Conservation (phyloP, 768 basidiomycete genomes). For the Polyporus arcularius region DNA sequence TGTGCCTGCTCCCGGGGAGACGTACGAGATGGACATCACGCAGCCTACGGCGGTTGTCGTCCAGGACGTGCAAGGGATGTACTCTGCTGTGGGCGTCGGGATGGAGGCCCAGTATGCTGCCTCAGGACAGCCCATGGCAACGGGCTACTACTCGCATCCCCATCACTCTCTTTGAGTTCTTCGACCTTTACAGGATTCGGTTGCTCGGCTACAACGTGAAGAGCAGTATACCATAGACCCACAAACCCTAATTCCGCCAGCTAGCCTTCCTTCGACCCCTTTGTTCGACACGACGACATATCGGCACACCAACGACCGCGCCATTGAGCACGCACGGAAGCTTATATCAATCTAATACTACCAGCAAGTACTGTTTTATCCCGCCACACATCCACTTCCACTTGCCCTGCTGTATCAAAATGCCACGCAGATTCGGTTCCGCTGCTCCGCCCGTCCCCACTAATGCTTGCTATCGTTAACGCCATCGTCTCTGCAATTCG, state of each 20-base stretch:
- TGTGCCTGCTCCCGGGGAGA: constrained; percentile 2
- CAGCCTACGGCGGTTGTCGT: not conserved
- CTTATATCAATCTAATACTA: constrained; percentile 6
- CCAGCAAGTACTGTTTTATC: not conserved
- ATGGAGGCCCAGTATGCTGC: constrained; percentile 5
- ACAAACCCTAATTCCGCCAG: no score
- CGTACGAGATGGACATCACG: constrained; percentile 20
- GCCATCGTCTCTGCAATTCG: constrained; percentile 6
- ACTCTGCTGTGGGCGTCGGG: constrained; percentile 7
- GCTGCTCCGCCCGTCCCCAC: not conserved
- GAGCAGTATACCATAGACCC: no score
- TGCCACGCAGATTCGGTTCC: constrained; percentile 10
- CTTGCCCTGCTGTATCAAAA: constrained; percentile 19
- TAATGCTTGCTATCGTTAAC: constrained; percentile 19
- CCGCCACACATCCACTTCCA: not conserved
- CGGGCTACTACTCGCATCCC: constrained; percentile 12
- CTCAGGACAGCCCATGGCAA: not conserved
- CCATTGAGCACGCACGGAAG: not conserved
- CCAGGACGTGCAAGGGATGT: constrained; percentile 9
- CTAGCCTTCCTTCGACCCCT: not conserved
- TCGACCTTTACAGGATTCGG: no score
- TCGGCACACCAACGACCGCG: not conserved
- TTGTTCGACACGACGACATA: not conserved
- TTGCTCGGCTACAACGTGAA: not conserved
- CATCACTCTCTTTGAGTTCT: constrained; percentile 15